These are phyloP conservation scores for Vigna trinervia DNA, from an alignment of 306 rosid species.

Conservation along the genomic window DNA sequence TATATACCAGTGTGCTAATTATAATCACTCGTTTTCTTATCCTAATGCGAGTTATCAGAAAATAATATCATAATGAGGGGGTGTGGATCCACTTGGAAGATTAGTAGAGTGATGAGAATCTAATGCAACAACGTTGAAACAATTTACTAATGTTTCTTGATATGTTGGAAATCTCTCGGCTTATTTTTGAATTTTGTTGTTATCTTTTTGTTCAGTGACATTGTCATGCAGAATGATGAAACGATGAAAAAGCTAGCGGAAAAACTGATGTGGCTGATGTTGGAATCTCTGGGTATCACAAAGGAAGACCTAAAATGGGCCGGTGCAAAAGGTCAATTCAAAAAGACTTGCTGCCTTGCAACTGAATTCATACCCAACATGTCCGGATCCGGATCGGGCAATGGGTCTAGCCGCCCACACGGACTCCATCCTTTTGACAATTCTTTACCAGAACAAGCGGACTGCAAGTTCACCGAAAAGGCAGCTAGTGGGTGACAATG, in stretches of 20 bases:
- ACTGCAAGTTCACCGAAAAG: slow-evolving; percentile 67
- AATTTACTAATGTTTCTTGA: slow-evolving; percentile 33
- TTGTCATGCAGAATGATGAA: slow-evolving; percentile 59
- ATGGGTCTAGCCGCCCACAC: slow-evolving; percentile 95
- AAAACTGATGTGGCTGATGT: slow-evolving; percentile 71
- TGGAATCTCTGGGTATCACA: slow-evolving; percentile 69
- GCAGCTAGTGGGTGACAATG: slow-evolving; percentile 74
- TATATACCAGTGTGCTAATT: slow-evolving; percentile 27
- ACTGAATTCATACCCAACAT: slow-evolving; percentile 77
- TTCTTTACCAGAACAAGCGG: slow-evolving; percentile 81
- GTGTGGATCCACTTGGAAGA: slow-evolving; percentile 64
- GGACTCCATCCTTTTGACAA: slow-evolving; percentile 78
- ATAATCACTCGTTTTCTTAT: slow-evolving; percentile 44
- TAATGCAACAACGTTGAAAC: slow-evolving; percentile 32
- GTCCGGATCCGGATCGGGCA: slow-evolving; percentile 95
- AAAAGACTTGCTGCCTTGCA: slow-evolving; percentile 62
- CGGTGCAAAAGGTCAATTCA: slow-evolving; percentile 56
- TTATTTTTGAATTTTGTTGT: slow-evolving; percentile 28
- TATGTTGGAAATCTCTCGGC: slow-evolving; percentile 20
- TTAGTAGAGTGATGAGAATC: slow-evolving; percentile 46
- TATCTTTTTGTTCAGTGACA: slow-evolving; percentile 54
- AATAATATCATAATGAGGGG: slow-evolving; percentile 47
- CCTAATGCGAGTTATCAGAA: slow-evolving; percentile 47
- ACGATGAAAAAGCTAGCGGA: slow-evolving; percentile 74
- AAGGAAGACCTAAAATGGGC: slow-evolving; percentile 73